A percentile compares a stretch with the other conserved stretches of the same genome.
These are phyloP conservation scores for Cryphonectria radicalis DNA, from an alignment of 2,329 filamentous ascomycete genomes.

Conservation along the genomic window DNA sequence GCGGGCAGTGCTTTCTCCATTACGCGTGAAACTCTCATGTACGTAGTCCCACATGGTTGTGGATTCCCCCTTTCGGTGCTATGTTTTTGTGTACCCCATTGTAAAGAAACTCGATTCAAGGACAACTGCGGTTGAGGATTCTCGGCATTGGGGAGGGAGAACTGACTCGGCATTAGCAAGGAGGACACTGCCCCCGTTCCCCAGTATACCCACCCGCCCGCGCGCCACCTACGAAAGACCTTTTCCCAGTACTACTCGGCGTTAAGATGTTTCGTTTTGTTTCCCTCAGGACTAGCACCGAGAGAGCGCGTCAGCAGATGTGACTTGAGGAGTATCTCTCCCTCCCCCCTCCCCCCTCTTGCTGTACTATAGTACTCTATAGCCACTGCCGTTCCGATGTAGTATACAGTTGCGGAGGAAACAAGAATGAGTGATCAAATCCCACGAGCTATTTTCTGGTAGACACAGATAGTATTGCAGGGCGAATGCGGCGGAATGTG, in stretches of 20 bases:
- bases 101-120: background rate
- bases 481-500: background rate
- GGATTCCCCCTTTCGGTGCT: slow-evolving; percentile 1
- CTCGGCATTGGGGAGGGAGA: background rate
- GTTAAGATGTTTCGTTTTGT: background rate
- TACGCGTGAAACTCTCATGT: background rate
- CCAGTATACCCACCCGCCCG: background rate
- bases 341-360: no score
- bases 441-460: background rate
- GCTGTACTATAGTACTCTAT: background rate
- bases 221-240: background rate
- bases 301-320: background rate
- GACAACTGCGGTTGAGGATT: background rate
- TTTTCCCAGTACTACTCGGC: background rate
- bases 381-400: no score
- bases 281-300: background rate
- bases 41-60: background rate
- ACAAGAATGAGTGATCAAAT: background rate
- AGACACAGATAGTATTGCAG: background rate
- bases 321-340: background rate
- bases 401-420: background rate
- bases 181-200: background rate
- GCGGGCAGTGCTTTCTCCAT: background rate
- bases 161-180: background rate
- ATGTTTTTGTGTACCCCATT: background rate